Evolutionary conservation across 352 stramenopile species (phyloP).

Genomic region (Phytophthora hybrid): DNA sequence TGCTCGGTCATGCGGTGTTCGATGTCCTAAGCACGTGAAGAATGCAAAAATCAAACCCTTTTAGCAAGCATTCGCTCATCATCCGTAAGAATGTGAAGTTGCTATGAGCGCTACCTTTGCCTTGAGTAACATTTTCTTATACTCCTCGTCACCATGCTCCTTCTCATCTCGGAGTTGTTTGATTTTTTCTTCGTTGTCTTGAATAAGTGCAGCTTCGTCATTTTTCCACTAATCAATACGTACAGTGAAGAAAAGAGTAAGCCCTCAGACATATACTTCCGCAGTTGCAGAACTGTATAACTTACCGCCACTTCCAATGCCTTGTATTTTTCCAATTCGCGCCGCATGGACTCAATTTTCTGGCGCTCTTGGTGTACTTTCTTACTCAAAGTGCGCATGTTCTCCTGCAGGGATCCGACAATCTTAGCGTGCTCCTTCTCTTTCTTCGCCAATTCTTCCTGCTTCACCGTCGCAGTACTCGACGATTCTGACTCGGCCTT

Average conservation of each 20-base stretch:
- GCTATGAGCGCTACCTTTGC: slow-evolving; percentile 47
- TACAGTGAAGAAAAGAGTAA: neutral
- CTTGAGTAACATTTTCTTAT: slow-evolving; percentile 61
- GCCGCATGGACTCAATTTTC: slow-evolving; percentile 51
- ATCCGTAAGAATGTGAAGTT: neutral
- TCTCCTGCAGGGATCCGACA: slow-evolving; percentile 48
- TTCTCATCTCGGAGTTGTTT: slow-evolving; percentile 75
- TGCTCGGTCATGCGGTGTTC: slow-evolving; percentile 75
- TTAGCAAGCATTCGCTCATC: neutral
- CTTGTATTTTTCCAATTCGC: slow-evolving; percentile 69
- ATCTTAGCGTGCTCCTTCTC: slow-evolving; percentile 45
- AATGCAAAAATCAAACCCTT: neutral
- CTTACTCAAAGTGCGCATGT: slow-evolving; percentile 45
- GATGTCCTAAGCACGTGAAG: slow-evolving; percentile 45
- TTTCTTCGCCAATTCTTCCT: slow-evolving; percentile 45
- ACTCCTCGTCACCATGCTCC: slow-evolving; percentile 55
- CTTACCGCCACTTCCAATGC: slow-evolving; percentile 67
- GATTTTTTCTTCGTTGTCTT: slow-evolving; percentile 70
- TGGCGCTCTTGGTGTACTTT: slow-evolving; percentile 66
- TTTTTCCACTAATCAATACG: slow-evolving; percentile 58
- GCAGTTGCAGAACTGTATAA: neutral
- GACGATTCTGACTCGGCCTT: slow-evolving; percentile 16
- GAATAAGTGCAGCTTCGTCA: slow-evolving; percentile 56
- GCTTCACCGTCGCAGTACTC: slow-evolving; percentile 28
- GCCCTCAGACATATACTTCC: neutral